Evolutionary conservation across 129 eudicot species (phyloP).

Genomic region (Artemisia tridentata): DNA sequence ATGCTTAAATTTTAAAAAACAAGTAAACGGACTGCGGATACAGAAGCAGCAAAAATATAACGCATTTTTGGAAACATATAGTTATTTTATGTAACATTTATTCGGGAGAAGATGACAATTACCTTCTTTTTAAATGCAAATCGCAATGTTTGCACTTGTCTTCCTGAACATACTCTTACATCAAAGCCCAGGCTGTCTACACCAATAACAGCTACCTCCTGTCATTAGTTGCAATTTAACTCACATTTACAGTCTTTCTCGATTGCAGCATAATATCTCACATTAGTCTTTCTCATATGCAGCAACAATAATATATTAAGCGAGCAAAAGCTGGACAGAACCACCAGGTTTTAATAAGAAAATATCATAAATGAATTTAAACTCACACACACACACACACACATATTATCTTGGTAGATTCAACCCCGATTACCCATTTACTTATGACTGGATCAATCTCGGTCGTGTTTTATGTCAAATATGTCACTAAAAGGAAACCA

Average conservation of each 20-base stretch:
- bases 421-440: no score
- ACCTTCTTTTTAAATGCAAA: conserved; percentile 84
- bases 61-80: no score
- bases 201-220: conserved; percentile 92
- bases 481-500: background rate
- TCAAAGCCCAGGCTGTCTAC: conserved; percentile 93
- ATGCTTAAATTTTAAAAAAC: no score
- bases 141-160: conserved; percentile 91
- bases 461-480: background rate
- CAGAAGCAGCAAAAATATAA: no score
- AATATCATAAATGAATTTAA: background rate
- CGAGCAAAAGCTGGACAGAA: background rate
- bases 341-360: background rate
- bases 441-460: background rate
- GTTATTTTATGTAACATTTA: background rate
- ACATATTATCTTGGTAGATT: background rate
- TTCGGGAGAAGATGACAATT: conserved; percentile 19
- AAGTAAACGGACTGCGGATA: no score
- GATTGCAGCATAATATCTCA: background rate
- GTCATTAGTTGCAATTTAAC: conserved; percentile 31
- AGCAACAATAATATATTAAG: background rate
- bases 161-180: conserved; percentile 88
- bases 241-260: background rate
- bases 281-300: no score
- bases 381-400: conserved; percentile 4